These are phyloP conservation scores for Claviceps quebecensis DNA, from an alignment of 2,329 filamentous ascomycete species.

Conservation along the genomic window DNA sequence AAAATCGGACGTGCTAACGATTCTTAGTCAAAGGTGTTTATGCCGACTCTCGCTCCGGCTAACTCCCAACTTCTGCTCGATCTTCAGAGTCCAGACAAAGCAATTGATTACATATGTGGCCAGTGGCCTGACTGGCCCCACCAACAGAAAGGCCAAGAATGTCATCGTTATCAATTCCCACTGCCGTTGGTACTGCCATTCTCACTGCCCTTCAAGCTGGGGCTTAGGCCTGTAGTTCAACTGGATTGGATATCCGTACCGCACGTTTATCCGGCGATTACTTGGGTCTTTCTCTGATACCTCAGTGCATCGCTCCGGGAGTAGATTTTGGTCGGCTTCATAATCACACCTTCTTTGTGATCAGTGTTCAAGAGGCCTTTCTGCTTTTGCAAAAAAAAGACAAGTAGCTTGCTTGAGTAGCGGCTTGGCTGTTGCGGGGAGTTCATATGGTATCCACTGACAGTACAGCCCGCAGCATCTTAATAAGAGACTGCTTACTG, in stretches of 20 bases:
- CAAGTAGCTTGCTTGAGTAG: conserved; percentile 59
- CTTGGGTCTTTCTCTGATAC: conserved; percentile 75
- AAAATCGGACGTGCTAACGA: neutral
- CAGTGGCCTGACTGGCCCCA: conserved; percentile 17
- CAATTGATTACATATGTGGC: conserved; percentile 12
- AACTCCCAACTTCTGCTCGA: conserved; percentile 18
- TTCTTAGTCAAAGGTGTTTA: conserved; percentile 37
- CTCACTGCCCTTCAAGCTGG: conserved; percentile 59
- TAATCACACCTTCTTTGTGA: conserved; percentile 81
- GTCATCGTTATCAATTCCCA: conserved; percentile 44
- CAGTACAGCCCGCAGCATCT: neutral
- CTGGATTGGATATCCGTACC: conserved; percentile 48
- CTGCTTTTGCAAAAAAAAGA: conserved; percentile 58
- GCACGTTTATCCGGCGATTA: conserved; percentile 47
- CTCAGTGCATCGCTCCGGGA: conserved; percentile 63
- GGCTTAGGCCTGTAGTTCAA: conserved; percentile 50
- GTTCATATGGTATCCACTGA: conserved; percentile 35
- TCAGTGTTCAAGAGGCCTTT: conserved; percentile 66
- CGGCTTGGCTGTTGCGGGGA: conserved; percentile 63
- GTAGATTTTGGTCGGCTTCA: conserved; percentile 68
- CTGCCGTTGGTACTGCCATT: conserved; percentile 55
- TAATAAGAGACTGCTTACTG: neutral
- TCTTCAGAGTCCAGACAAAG: conserved; percentile 10
- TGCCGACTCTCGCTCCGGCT: conserved; percentile 20
- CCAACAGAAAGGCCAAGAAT: conserved; percentile 26